Evolutionary conservation across 257 asterid genomes (phyloP).

Genomic region (Agastache rugosa): DNA sequence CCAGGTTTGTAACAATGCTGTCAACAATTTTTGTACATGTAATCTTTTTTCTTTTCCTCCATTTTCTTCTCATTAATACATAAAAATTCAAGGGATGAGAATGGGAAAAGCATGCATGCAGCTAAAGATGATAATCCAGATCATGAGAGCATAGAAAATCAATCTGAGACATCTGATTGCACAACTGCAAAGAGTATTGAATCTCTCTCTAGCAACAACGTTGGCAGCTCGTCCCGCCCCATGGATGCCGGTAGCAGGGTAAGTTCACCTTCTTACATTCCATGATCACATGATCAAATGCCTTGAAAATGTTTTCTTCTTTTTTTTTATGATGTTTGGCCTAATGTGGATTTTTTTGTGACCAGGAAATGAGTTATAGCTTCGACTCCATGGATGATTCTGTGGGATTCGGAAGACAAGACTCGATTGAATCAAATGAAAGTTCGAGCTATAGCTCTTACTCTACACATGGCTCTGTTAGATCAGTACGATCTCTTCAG

Average conservation of each 20-base stretch:
- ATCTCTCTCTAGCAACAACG: slow-evolving; percentile 24
- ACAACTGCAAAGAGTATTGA: slow-evolving; percentile 34
- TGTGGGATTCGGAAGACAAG: slow-evolving; percentile 47
- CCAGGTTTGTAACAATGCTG: slow-evolving; percentile 40
- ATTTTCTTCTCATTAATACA: not conserved
- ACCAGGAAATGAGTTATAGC: slow-evolving; percentile 47
- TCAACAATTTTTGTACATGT: not conserved
- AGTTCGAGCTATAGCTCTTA: slow-evolving; percentile 42
- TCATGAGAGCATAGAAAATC: slow-evolving; percentile 39
- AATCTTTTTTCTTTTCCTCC: not conserved
- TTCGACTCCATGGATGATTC: slow-evolving; percentile 52
- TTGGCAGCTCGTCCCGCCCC: slow-evolving; percentile 26
- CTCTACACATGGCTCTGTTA: slow-evolving; percentile 42
- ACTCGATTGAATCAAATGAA: slow-evolving; percentile 48
- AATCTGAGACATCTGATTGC: slow-evolving; percentile 38
- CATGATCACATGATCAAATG: not conserved
- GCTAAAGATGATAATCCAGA: slow-evolving; percentile 38
- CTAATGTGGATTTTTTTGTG: slow-evolving; percentile 10
- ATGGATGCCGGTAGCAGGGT: slow-evolving; percentile 39
- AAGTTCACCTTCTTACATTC: not conserved
- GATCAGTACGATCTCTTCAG: slow-evolving; percentile 40
- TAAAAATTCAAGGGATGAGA: slow-evolving; percentile 43
- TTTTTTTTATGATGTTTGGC: not conserved
- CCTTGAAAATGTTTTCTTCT: not conserved
- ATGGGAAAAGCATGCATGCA: slow-evolving; percentile 38